phyloP scores from a whole-genome alignment of 495 filamentous ascomycete species.

The Aspergillus indologenus region DNA sequence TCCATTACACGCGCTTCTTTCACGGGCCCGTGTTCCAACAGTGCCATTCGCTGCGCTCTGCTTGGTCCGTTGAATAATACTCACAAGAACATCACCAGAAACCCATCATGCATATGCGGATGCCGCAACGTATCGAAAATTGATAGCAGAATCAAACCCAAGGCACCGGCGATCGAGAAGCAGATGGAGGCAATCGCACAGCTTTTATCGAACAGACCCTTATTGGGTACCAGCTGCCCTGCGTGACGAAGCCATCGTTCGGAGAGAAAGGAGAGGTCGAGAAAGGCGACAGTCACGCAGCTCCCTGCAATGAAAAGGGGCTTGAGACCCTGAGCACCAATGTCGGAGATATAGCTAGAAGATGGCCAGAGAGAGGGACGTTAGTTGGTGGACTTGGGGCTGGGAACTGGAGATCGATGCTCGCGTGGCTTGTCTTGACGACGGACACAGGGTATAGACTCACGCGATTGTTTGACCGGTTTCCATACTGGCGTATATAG shows the following conservation, averaged over 20 bases:
- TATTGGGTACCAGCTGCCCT: slow-evolving; percentile 69
- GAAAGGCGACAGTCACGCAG: slow-evolving; percentile 73
- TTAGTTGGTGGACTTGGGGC: too few relatives aligned
- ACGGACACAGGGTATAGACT: slow-evolving; percentile 15
- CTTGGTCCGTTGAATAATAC: too few relatives aligned
- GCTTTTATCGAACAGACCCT: slow-evolving; percentile 62
- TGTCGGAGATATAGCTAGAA: slow-evolving; percentile 65
- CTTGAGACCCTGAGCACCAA: slow-evolving; percentile 71
- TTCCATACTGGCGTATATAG: slow-evolving; percentile 67
- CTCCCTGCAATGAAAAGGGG: slow-evolving; percentile 85
- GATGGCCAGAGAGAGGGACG: too few relatives aligned
- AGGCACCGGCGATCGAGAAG: slow-evolving; percentile 71
- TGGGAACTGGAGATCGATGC: too few relatives aligned
- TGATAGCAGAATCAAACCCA: slow-evolving; percentile 74
- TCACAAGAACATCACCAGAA: slow-evolving; percentile 79
- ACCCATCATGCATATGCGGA: slow-evolving; percentile 65
- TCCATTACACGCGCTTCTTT: too few relatives aligned
- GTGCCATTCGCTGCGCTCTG: too few relatives aligned
- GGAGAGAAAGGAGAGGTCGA: slow-evolving; percentile 75
- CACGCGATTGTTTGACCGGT: slow-evolving; percentile 69
- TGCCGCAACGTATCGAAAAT: slow-evolving; percentile 79
- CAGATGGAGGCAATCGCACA: slow-evolving; percentile 66
- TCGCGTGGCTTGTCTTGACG: too few relatives aligned
- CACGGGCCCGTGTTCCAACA: too few relatives aligned
- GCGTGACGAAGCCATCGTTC: slow-evolving; percentile 82